Base-by-base conservation (phyloP, 1,284 basidiomycete species). In the Wallemia hederae region DNA sequence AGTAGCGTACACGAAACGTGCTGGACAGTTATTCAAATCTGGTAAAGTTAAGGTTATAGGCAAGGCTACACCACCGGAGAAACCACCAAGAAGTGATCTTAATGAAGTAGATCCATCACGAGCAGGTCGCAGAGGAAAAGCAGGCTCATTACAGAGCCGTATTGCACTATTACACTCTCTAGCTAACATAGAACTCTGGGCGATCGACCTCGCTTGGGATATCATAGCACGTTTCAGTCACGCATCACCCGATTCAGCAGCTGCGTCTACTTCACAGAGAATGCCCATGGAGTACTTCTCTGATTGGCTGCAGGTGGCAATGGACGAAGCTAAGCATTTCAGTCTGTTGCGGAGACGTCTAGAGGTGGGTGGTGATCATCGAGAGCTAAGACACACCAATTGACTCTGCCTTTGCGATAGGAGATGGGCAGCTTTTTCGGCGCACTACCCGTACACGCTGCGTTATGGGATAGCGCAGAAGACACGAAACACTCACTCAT, bases 181-280 rank as follows among this genome's bases (percentile, higher is more conserved):
- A 2, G 86, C 87, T 0, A 88, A 88, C 68, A 88, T 92, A 60
- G 87, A 90, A 66, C 86, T 88, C 67, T 92, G 85, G 82, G 87
- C 87, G 80, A 82, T 70, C 28, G 69, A 71, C 60, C 64, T 71
- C n/a, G 68, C 70, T 1, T 69, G 67, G 63, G 69, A 70, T 34
- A 62, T 65, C 33, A 26, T 58, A n/a, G 55, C 27, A 26, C 60
- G 39, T n/a, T 49, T 49, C 22, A 49, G 39, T 31, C 7, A 31
- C 29, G 29, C 29, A 7, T 31, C 29, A 31, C 29, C 17, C 29
- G 29, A 31, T 31, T 49, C 39, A n/a, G 5, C 39, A 5, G 14
- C 39, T 15, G 19, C 2, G 27, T 39, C 26, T 24, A 24, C 22
- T 24, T 29, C 7, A 5, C 19, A 3, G 28, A 28, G 63, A 33